Evolutionary conservation across 495 filamentous ascomycete species (phyloP), one percentile per base, ranked within the genome.

Genomic region (Trypethelium eluteriae): DNA sequence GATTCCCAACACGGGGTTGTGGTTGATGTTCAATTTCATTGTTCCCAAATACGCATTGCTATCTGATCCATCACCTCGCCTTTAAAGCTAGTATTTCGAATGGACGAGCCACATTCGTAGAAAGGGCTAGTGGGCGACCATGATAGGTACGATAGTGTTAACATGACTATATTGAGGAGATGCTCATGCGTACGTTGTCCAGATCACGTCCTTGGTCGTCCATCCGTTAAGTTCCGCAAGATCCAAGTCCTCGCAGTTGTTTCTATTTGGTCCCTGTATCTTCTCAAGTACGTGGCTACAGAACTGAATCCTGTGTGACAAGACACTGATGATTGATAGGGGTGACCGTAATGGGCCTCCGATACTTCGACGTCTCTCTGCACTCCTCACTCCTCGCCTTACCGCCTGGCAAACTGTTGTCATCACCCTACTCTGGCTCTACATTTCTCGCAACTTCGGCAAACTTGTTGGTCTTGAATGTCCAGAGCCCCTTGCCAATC

Each of bases 201-300:
- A 88, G 94, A 98, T 74, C 94, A 98, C 79, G 86, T 97, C 64
- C 83, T 98, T 46, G 94, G 94, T 67, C 85, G 90, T 68, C 94
- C 94, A 41, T 96, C 92, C 7, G 87, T 89, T 67, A 86, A 89
- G 77, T 96, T 94, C 73, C 88, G 94, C 66, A 91, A 96, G 72
- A 87, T 95, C 35, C 93, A 98, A 75, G 92, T 98, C 69, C 84
- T 97, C 66, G 87, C 89, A 36, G 94, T 97, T 0, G 82, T 98
- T 25, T 84, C 88, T 0, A 95, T 97, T 72, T 98, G 94, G 95
- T 91, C 89, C 16, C 76, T 87, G 25, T 96, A 96, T 74, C 80
- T 97, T 11, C 79, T 59, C 25, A 59, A 59, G 53, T 59, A 59
- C 7, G 53, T 36, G 14, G 6, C 88, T 67, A 83, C 81, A 90